Percentiles rank a stretch among this genome's conserved stretches.
These are phyloP conservation scores for Pyrenula massariospora DNA, from an alignment of 495 filamentous ascomycete species.

Conservation along the genomic window DNA sequence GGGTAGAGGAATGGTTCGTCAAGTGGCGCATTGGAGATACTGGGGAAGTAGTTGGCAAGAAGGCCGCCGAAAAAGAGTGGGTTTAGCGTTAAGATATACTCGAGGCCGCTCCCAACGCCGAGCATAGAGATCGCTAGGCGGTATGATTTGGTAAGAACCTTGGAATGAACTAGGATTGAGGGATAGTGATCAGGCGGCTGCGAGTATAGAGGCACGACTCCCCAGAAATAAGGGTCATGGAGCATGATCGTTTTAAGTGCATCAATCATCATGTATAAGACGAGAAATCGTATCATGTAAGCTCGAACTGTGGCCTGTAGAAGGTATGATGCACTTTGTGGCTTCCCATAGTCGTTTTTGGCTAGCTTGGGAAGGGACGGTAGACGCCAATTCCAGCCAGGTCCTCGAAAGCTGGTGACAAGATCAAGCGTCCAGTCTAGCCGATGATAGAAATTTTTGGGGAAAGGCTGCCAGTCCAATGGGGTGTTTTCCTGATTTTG, in stretches of 20 bases:
- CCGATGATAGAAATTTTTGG: conserved; percentile 45
- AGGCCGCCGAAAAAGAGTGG: conserved; percentile 46
- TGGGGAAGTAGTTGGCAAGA: conserved; percentile 32
- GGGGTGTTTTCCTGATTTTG: conserved; percentile 7
- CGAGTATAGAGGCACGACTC: conserved; percentile 25
- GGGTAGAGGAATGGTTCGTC: conserved; percentile 57
- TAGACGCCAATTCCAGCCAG: conserved; percentile 69
- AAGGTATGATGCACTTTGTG: neutral
- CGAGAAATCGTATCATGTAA: conserved; percentile 26
- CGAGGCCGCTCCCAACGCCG: conserved; percentile 40
- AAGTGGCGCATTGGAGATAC: conserved; percentile 30
- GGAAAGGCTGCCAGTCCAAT: conserved; percentile 61
- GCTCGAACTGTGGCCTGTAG: conserved; percentile 33
- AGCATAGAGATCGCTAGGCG: conserved; percentile 35
- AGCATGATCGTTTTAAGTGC: conserved; percentile 52
- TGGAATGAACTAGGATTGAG: conserved; percentile 14
- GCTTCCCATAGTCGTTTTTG: neutral
- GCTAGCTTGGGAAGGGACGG: conserved; percentile 31
- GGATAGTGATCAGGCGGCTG: conserved; percentile 23
- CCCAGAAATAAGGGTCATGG: conserved; percentile 65
- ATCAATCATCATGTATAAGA: conserved; percentile 54
- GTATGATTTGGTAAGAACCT: conserved; percentile 29
- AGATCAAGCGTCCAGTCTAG: conserved; percentile 64
- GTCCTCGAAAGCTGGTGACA: conserved; percentile 55
- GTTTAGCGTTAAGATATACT: conserved; percentile 40